Evolutionary conservation across 306 rosid species (phyloP), one percentile per base, ranked within the genome.

Genomic region (Prosopis cineraria): DNA sequence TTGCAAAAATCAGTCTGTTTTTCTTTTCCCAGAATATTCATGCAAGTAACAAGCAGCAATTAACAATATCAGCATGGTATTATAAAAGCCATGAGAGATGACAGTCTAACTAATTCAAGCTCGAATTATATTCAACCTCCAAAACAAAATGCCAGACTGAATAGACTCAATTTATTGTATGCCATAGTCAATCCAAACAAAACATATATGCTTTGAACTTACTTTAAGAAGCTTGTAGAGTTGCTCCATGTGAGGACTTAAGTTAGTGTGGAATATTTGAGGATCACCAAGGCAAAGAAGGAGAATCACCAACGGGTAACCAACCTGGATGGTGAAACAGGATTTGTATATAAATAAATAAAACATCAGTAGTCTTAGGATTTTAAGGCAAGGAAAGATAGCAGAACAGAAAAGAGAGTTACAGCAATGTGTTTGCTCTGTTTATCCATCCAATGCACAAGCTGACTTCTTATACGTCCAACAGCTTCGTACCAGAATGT

Each of bases 221-320:
- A 93, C 99, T 83, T 89, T 90, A 77, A 96, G 99, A 86, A 84
- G 93, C 86, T 90, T 96, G 91, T 96, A 96, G 59, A 96, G 99
- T 80, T 93, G 97, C 82, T 96, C 99, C 99, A 91, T 96, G 85
- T 96, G 99, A 85, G 97, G 80, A 79, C 96, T 90, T 76, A 96
- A 88, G 89, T 87, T 89, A 82, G 33, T 84, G 79, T 90, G 89
- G 73, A 96, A 96, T 87, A 90, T 86, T 84, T 85, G 90, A 81
- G 97, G 97, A 85, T 96, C 99, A 11, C 99, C 98, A 77, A 96
- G 98, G 86, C 98, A 96, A 67, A 96, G 89, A 81, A 96, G 98
- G 86, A 96, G 97, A 66, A 98, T 93, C 71, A 93, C 99, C 85
- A 96, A 81, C 0, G 99, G 99, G 84, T 90, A 96, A 67, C 99